A percentile compares a stretch with the other conserved stretches of the same genome.
Evolutionary conservation across 257 asterid genomes (phyloP).

Genomic region (Nicotiana sylvestris): DNA sequence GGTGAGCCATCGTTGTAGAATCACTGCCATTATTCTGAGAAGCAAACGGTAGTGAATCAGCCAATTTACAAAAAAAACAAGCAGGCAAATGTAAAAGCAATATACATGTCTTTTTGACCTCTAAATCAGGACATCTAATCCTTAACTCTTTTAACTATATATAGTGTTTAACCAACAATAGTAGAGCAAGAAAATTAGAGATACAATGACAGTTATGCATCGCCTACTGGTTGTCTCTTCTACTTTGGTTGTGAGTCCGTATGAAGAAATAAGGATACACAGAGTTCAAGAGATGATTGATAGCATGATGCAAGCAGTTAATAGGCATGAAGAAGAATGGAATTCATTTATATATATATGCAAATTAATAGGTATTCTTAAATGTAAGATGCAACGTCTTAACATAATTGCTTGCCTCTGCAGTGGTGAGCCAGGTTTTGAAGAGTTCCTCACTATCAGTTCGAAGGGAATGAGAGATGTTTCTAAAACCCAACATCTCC

Average conservation of each 20-base stretch:
- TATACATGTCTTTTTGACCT: neutral
- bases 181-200: neutral
- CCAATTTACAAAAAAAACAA: neutral
- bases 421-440: conserved; percentile 76
- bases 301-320: neutral
- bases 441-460: conserved; percentile 79
- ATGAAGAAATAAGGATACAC: neutral
- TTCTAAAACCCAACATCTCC: conserved; percentile 88
- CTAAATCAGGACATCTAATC: neutral
- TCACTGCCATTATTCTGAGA: conserved; percentile 49
- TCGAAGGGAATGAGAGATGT: conserved; percentile 49
- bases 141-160: neutral
- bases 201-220: neutral
- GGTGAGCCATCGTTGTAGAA: conserved; percentile 37
- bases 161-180: neutral
- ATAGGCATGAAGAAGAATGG: neutral
- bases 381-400: no score
- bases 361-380: neutral
- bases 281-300: neutral
- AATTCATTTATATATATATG: neutral
- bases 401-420: conserved; percentile 56
- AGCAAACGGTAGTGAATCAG: neutral
- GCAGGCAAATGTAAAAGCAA: neutral
- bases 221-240: neutral
- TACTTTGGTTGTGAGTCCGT: no score